Evolutionary conservation across 306 rosid genomes (phyloP).

Genomic region (Vigna reflexopilosa): DNA sequence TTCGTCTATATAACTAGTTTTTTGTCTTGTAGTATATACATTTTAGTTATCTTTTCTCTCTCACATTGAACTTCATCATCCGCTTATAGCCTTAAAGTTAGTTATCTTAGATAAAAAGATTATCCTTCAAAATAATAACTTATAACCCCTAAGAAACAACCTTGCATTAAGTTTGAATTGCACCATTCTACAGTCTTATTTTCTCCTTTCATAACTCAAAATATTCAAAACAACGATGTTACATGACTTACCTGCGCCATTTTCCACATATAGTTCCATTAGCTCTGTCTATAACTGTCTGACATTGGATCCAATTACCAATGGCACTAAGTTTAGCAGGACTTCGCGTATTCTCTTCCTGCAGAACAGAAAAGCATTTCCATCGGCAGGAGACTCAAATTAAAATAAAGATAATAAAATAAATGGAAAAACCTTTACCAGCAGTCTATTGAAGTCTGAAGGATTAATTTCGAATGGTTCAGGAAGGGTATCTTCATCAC

Average conservation of each 20-base stretch:
- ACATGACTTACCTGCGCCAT: slow-evolving; percentile 82
- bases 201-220: slow-evolving; percentile 23
- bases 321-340: slow-evolving; percentile 55
- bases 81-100: background rate
- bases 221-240: slow-evolving; percentile 34
- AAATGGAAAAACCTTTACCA: slow-evolving; percentile 54
- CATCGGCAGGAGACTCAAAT: slow-evolving; percentile 39
- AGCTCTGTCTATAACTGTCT: slow-evolving; percentile 57
- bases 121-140: background rate
- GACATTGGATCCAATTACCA: slow-evolving; percentile 95
- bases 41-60: background rate
- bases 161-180: slow-evolving; percentile 14
- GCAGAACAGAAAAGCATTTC: slow-evolving; percentile 45
- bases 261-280: slow-evolving; percentile 77
- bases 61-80: background rate
- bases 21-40: background rate
- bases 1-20: background rate
- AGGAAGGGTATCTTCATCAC: slow-evolving; percentile 59
- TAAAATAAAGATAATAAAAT: slow-evolving; percentile 35
- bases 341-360: slow-evolving; percentile 61
- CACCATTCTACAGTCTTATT: slow-evolving; percentile 28
- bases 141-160: slow-evolving; percentile 11
- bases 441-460: slow-evolving; percentile 52
- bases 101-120: background rate
- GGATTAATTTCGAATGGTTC: slow-evolving; percentile 61